Evolutionary conservation across 2,329 filamentous ascomycete species (phyloP).

Genomic region (Penicillium psychrosexuale): DNA sequence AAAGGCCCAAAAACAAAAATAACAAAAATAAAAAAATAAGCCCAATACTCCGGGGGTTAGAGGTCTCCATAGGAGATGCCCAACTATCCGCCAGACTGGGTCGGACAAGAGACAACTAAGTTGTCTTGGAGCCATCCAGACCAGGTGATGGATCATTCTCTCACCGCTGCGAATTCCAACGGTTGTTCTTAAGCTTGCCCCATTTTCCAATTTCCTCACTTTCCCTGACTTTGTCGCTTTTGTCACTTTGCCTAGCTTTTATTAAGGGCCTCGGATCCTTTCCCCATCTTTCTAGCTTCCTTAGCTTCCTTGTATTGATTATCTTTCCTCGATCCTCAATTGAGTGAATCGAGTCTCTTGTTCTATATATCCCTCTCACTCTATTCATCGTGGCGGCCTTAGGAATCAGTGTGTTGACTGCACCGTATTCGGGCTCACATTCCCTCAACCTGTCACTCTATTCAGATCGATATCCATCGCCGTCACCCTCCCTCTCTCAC

Average conservation of each 20-base stretch:
- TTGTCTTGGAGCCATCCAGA: constrained; percentile 18
- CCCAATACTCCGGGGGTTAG: constrained; percentile 9
- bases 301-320: constrained; percentile 1
- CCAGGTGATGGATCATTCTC: constrained; percentile 23
- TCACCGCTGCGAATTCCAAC: constrained; percentile 25
- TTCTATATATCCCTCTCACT: constrained; percentile 1
- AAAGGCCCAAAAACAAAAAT: not conserved
- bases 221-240: constrained; percentile 6
- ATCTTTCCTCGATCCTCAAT: constrained; percentile 1
- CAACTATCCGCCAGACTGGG: constrained; percentile 23
- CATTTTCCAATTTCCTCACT: constrained; percentile 7
- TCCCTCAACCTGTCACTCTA: constrained; percentile 32
- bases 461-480: constrained; percentile 24
- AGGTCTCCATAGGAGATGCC: constrained; percentile 16
- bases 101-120: constrained; percentile 22
- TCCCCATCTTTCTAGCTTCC: constrained; percentile 2
- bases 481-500: constrained; percentile 39
- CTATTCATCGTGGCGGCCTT: constrained; percentile 42
- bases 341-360: constrained; percentile 4
- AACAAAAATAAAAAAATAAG: constrained; percentile 1
- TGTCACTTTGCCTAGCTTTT: constrained; percentile 6
- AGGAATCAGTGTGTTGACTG: constrained; percentile 36
- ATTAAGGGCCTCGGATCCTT: constrained; percentile 5
- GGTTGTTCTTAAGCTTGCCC: constrained; percentile 13
- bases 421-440: constrained; percentile 33